Evolutionary conservation across 2,329 filamentous ascomycete genomes (phyloP).

Genomic region (Beauveria rudraprayagi): DNA sequence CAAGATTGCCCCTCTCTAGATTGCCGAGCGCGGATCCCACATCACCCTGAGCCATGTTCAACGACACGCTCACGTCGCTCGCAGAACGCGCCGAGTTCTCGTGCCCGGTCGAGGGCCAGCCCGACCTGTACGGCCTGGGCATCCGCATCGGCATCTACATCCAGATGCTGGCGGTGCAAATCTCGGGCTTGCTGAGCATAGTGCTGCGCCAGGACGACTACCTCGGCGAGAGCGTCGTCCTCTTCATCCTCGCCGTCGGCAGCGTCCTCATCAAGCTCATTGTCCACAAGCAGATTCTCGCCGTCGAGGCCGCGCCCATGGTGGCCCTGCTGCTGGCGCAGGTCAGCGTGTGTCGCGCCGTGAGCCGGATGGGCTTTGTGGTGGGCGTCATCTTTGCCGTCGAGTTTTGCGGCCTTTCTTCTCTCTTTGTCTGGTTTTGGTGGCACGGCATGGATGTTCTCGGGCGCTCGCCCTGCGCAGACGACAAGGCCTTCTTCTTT

Average conservation of each 20-base stretch:
- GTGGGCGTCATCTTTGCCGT: constrained; percentile 14
- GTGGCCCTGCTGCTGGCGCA: constrained; percentile 17
- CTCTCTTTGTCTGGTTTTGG: constrained; percentile 19
- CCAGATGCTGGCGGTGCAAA: constrained; percentile 19
- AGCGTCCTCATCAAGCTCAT: constrained; percentile 16
- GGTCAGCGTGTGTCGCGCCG: constrained; percentile 15
- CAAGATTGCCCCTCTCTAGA: too few relatives aligned
- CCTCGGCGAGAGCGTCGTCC: constrained; percentile 17
- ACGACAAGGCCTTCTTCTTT: constrained; percentile 22
- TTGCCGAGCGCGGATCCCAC: neutral
- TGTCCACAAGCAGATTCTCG: constrained; percentile 9
- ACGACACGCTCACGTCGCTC: neutral
- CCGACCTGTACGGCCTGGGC: constrained; percentile 22
- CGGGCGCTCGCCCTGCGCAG: constrained; percentile 13
- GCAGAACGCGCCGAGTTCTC: neutral
- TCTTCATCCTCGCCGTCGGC: constrained; percentile 17
- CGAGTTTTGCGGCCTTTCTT: constrained; percentile 15
- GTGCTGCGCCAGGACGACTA: constrained; percentile 16
- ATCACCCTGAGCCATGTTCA: neutral
- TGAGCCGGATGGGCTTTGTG: constrained; percentile 12
- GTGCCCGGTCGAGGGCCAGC: constrained; percentile 17
- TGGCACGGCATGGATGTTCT: constrained; percentile 20
- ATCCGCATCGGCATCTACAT: constrained; percentile 22
- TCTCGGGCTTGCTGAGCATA: constrained; percentile 16
- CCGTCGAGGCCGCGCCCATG: constrained; percentile 19